These are phyloP conservation scores for Pistacia atlantica DNA, from an alignment of 345 rosid species.

Conservation along the genomic window DNA sequence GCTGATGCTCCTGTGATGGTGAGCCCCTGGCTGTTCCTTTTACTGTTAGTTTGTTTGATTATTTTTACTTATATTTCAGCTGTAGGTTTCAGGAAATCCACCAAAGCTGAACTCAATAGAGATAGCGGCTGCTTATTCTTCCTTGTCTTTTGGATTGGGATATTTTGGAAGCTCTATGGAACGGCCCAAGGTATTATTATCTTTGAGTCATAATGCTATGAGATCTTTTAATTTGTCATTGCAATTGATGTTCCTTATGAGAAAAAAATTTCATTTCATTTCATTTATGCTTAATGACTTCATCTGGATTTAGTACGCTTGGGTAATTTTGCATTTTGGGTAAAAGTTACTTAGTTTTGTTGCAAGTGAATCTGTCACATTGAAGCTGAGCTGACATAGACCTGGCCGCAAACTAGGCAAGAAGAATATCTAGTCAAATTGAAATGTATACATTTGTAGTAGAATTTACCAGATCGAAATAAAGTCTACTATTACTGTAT, in stretches of 20 bases:
- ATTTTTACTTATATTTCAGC: constrained; percentile 10
- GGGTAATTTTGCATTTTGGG: not conserved
- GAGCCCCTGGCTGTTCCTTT: constrained; percentile 21
- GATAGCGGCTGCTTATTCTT: constrained; percentile 87
- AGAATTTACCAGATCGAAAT: not conserved
- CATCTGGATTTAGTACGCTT: not conserved
- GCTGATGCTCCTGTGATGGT: constrained; percentile 72
- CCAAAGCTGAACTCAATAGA: constrained; percentile 72
- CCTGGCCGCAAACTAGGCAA: not conserved
- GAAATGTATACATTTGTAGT: not conserved
- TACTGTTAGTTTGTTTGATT: not conserved
- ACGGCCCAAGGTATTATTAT: constrained; percentile 73
- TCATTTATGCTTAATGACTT: not conserved
- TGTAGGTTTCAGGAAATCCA: constrained; percentile 53
- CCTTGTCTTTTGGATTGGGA: constrained; percentile 86
- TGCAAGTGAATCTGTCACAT: not conserved
- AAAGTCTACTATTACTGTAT: not conserved
- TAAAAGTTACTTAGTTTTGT: not conserved
- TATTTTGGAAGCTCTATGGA: constrained; percentile 80
- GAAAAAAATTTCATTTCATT: not conserved
- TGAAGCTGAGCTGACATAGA: not conserved
- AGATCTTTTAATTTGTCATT: too few relatives aligned
- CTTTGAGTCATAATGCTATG: not conserved
- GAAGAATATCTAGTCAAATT: not conserved
- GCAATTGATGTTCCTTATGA: not conserved